These are phyloP conservation scores for Aspergillus nanangensis DNA, from an alignment of 495 filamentous ascomycete genomes.

Conservation along the genomic window DNA sequence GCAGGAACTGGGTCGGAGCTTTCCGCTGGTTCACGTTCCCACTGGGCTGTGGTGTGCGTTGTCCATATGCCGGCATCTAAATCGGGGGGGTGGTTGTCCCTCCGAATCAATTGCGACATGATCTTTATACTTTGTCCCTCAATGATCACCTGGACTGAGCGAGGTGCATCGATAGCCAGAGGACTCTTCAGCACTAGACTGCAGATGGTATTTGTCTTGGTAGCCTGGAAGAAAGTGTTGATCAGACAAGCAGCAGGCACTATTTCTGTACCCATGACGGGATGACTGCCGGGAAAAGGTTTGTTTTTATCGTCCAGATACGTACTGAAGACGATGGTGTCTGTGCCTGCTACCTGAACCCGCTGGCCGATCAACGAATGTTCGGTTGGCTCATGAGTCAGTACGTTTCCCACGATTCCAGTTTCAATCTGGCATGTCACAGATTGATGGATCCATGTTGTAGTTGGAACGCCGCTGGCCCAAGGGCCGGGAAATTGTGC, in stretches of 20 bases:
- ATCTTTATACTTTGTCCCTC: conserved; percentile 20
- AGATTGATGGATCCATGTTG: conserved; percentile 43
- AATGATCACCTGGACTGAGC: conserved; percentile 30
- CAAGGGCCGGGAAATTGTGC: conserved; percentile 25
- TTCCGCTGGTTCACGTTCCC: background rate
- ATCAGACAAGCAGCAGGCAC: conserved; percentile 35
- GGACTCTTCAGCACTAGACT: conserved; percentile 25
- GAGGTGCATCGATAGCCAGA: conserved; percentile 24
- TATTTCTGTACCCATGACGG: conserved; percentile 35
- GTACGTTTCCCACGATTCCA: conserved; percentile 1
- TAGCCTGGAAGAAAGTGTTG: conserved; percentile 32
- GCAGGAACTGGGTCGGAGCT: background rate
- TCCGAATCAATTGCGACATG: conserved; percentile 20
- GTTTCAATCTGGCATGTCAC: conserved; percentile 47
- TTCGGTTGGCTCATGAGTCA: conserved; percentile 21
- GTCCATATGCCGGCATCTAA: conserved; percentile 25
- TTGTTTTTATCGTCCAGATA: conserved; percentile 23
- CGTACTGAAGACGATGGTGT: conserved; percentile 21
- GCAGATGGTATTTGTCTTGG: conserved; percentile 7
- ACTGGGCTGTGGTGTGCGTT: conserved; percentile 29
- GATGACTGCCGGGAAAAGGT: conserved; percentile 31
- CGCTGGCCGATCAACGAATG: conserved; percentile 30
- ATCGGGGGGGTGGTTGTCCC: conserved; percentile 2
- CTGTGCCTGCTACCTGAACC: conserved; percentile 19
- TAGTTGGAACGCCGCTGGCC: conserved; percentile 34